These are phyloP conservation scores for Cryptococcus sp. DNA, from an alignment of 1,284 basidiomycete genomes.

Conservation along the genomic window DNA sequence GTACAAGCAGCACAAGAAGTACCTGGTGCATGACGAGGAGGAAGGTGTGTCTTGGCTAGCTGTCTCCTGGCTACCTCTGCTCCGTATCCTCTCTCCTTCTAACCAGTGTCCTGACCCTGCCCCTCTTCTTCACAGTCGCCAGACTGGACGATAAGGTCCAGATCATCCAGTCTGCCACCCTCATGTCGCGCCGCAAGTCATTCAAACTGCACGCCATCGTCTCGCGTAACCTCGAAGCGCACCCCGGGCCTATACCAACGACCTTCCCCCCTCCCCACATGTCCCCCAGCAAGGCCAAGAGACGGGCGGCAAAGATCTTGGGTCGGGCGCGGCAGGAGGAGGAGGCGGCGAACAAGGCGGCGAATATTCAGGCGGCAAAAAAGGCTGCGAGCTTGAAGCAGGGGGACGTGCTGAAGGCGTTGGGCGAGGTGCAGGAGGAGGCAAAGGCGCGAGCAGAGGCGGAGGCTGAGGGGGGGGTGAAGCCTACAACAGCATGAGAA, in stretches of 20 bases:
- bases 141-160: conserved; percentile 36
- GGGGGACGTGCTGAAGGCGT: conserved; percentile 2
- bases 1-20: conserved; percentile 37
- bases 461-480: too few relatives aligned
- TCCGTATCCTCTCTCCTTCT: background rate
- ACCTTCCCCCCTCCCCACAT: conserved; percentile 7
- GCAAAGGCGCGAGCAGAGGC: too few relatives aligned
- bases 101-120: too few relatives aligned
- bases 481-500: too few relatives aligned
- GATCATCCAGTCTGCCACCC: conserved; percentile 36
- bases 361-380: background rate
- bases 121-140: conserved; percentile 22
- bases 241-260: conserved; percentile 12
- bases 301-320: background rate
- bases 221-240: conserved; percentile 10
- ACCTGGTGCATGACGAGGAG: conserved; percentile 40
- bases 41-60: conserved; percentile 27
- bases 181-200: conserved; percentile 31
- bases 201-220: conserved; percentile 27
- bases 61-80: background rate
- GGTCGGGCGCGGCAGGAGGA: background rate
- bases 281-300: conserved; percentile 10
- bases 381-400: background rate
- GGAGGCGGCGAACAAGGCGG: background rate
- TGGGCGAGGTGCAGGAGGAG: background rate